Conservation (phyloP, 345 rosid genomes). For the Mercurialis annua region DNA sequence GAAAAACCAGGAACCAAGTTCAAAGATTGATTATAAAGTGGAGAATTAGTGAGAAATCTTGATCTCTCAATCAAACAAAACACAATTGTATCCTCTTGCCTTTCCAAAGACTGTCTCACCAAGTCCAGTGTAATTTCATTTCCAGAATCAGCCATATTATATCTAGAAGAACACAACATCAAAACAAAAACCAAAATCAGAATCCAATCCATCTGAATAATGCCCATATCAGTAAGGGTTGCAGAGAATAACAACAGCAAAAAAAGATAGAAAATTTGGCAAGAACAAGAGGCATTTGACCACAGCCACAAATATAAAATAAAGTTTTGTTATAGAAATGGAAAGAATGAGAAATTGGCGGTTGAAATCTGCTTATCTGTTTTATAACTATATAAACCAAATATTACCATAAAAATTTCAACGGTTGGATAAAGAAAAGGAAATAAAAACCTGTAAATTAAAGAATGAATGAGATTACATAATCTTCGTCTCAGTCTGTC, state of each 20-base stretch:
- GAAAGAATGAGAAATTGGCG: neutral
- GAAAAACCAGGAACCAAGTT: constrained; percentile 38
- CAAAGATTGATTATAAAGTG: constrained; percentile 28
- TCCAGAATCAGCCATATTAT: constrained; percentile 30
- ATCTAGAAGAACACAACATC: constrained; percentile 7
- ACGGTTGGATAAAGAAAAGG: neutral
- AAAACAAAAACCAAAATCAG: constrained; percentile 9
- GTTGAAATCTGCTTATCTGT: neutral
- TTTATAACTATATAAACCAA: neutral
- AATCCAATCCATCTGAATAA: neutral
- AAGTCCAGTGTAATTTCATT: constrained; percentile 42
- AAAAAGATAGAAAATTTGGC: neutral
- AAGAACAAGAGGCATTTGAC: neutral
- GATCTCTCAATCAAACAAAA: constrained; percentile 79
- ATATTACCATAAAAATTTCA: neutral
- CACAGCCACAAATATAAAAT: neutral
- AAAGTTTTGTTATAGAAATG: neutral
- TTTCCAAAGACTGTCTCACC: constrained; percentile 59
- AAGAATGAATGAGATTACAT: neutral
- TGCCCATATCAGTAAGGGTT: neutral
- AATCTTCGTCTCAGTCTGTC: too few relatives aligned
- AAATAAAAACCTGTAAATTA: neutral
- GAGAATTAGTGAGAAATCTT: constrained; percentile 50
- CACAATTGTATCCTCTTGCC: constrained; percentile 81
- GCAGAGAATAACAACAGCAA: neutral